Base-by-base conservation (phyloP, 75 land plant species). In the Pinus taeda region DNA sequence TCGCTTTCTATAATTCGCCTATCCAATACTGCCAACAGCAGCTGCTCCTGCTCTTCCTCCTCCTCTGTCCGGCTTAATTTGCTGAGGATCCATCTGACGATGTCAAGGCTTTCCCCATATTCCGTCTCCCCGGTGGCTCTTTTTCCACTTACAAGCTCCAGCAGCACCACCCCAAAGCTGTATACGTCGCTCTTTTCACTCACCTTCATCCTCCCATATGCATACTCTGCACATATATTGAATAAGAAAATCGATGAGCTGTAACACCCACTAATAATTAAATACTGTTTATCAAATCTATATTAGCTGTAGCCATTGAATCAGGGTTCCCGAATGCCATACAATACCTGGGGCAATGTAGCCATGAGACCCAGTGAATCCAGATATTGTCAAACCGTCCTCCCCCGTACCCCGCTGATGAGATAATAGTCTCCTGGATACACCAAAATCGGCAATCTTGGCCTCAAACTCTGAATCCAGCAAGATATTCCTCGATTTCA, bases 391-490 rank as follows among this genome's bases (percentile, higher is more conserved):
- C n/a, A 65, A 49, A 49, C 70, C 18, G 18, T 33, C 4, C 36
- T 15, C 42, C 14, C 36, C 4, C 15, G 20, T 1, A 7, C 39
- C 70, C 30, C 36, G 4, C 4, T 72, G 13, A 3, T 63, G 66
- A 49, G 55, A 49, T 49, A 49, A 49, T n/a, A 87, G 24, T 0
- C 76, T 64, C 42, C 75, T 88, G 0, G 89, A 87, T 1, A 74
- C 61, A 0, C 95, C 95, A 76, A 92, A 92, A 60, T 92, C 92
- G 0, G 88, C 83, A 3, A 88, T 74, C n/a, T 79, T 75, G 60
- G 89, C 86, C 33, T 83, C 85, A 18, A 82, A 79, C 49, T 79
- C 77, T n/a, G 69, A 76, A 63, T 88, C 86, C 3, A 90, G 57
- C 7, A 92, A 77, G 30, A 92, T 85, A 36, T 87, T 93, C 57